These are phyloP conservation scores for Rhypophila decipiens DNA, from an alignment of 495 filamentous ascomycete genomes.

Conservation along the genomic window DNA sequence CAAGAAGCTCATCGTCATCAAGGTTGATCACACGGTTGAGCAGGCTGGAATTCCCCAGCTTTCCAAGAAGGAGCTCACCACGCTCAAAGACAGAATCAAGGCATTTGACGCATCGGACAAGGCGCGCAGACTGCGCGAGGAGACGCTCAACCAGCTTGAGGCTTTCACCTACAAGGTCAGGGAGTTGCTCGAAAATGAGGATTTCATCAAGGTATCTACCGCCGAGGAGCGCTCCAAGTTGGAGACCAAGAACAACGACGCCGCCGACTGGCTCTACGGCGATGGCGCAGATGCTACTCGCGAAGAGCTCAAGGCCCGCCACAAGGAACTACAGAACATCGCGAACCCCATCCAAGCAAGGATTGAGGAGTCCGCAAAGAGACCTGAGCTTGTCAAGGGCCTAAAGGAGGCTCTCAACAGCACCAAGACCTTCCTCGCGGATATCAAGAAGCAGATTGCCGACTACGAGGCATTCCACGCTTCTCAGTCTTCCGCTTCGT, in stretches of 20 bases:
- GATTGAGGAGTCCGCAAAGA: conserved; percentile 57
- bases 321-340: conserved; percentile 65
- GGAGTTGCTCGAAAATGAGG: conserved; percentile 69
- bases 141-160: conserved; percentile 87
- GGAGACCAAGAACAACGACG: conserved; percentile 55
- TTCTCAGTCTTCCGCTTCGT: conserved; percentile 33
- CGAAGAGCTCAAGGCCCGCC: conserved; percentile 61
- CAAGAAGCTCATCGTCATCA: conserved; percentile 65
- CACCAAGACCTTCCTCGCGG: conserved; percentile 43
- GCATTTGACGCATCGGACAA: conserved; percentile 81
- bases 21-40: conserved; percentile 56
- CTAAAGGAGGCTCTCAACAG: conserved; percentile 57
- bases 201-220: conserved; percentile 65
- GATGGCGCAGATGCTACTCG: conserved; percentile 71
- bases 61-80: conserved; percentile 50
- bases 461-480: conserved; percentile 43
- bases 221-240: conserved; percentile 54
- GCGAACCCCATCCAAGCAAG: conserved; percentile 63
- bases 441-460: conserved; percentile 44
- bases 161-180: conserved; percentile 85
- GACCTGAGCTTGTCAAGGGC: conserved; percentile 58
- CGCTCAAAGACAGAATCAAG: conserved; percentile 64
- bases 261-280: conserved; percentile 85
- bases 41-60: conserved; percentile 55
- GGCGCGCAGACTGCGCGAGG: conserved; percentile 70